These are phyloP conservation scores for Galerina marginata DNA, from an alignment of 768 basidiomycete species.

Conservation along the genomic window DNA sequence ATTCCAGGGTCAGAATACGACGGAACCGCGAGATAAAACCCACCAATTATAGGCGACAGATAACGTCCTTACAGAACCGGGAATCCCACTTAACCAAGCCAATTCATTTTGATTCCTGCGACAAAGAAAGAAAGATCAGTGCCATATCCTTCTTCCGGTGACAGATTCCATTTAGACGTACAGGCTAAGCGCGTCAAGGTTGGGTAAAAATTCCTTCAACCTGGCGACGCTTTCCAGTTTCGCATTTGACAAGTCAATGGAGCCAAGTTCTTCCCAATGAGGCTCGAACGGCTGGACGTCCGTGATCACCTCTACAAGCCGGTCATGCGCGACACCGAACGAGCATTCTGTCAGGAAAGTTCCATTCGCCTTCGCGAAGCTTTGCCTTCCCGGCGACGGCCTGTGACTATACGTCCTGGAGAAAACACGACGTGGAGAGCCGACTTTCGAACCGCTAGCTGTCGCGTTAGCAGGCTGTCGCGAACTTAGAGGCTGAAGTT, in stretches of 20 bases:
- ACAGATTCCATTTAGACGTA: constrained; percentile 46
- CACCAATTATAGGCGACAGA: constrained; percentile 80
- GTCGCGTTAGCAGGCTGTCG: constrained; percentile 41
- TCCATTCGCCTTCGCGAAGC: constrained; percentile 40
- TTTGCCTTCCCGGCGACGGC: constrained; percentile 31
- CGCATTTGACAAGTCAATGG: constrained; percentile 76
- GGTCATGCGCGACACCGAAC: constrained; percentile 92
- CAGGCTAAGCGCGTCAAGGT: constrained; percentile 76
- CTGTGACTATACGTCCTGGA: constrained; percentile 50
- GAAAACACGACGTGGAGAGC: constrained; percentile 45
- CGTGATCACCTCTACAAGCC: constrained; percentile 89
- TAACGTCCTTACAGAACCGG: constrained; percentile 72
- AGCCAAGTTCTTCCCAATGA: constrained; percentile 83
- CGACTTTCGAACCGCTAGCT: constrained; percentile 26
- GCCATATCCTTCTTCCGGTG: not conserved
- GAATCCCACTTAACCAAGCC: constrained; percentile 82
- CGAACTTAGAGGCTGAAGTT: constrained; percentile 50
- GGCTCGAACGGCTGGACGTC: constrained; percentile 95
- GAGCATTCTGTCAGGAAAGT: constrained; percentile 94
- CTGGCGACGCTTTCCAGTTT: constrained; percentile 82
- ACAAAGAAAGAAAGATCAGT: constrained; percentile 16
- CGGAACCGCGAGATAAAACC: constrained; percentile 28
- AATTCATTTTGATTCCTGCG: constrained; percentile 74
- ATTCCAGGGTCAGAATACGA: constrained; percentile 10
- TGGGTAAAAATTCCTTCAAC: constrained; percentile 88